Evolutionary conservation across 805 yeast genomes (phyloP), one percentile per base, ranked within the genome.

Genomic region (fission yeast (Schizosaccharomyces pombe)): DNA sequence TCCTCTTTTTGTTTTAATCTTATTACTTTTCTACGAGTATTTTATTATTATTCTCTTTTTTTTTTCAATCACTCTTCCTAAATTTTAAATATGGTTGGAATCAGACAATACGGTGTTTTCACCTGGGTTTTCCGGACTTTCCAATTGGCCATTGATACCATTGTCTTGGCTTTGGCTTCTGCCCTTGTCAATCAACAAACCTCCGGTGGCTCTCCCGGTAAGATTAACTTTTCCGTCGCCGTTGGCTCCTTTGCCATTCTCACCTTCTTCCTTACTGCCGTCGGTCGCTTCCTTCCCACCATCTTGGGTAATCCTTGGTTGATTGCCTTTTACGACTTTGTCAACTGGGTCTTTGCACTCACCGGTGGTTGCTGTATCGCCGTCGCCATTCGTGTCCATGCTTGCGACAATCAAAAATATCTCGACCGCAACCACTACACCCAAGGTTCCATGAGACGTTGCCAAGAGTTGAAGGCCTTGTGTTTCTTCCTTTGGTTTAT

Each of bases 331-430:
- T 71, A 85, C 65, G 98, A 91, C 74, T 80, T 85, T 72, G 73
- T 91, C 70, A 86, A 86, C 76, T 70, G 79, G 62, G 82, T 87
- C 62, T 91, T 91, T 79, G 79, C 95, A 56, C 85, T 91, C 68
- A 79, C 97, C 53, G 97, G 85, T 60, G 97, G 87, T 63, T 79
- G 94, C 57, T 95, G 95, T 54, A 73, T 91, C 65, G 97, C 97
- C 55, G 94, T 85, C 57, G 93, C 79, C 63, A 79, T 83, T 65
- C 78, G 87, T 69, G 75, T 74, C 59, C 95, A 86, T 75, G 81
- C 94, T 43, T 89, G 98, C 75, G 57, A 72, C 61, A 82, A 85
- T 78, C 60, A 71, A 58, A 57, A 47, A 55, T 86, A 84, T 74
- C 57, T 86, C 60, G 72, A 77, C 61, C 52, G 62, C 60, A 89